These are phyloP conservation scores for Rhodotorula sp. DNA, from an alignment of 1,284 basidiomycete genomes.

Conservation along the genomic window DNA sequence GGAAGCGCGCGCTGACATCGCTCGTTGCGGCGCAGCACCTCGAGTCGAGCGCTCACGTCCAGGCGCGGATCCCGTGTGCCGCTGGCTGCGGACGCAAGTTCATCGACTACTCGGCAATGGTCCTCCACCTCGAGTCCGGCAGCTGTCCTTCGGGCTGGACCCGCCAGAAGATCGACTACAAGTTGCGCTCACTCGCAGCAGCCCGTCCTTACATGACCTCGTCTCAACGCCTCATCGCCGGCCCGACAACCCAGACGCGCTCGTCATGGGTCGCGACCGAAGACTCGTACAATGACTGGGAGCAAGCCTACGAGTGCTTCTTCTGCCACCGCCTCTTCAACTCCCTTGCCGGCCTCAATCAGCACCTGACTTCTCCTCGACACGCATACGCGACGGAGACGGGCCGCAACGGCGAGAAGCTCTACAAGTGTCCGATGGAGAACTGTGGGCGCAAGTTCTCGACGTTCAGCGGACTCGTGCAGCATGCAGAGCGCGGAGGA, in stretches of 20 bases:
- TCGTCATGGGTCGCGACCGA: not conserved
- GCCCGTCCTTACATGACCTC: slow-evolving; percentile 49
- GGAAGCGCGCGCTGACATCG: too few species aligned
- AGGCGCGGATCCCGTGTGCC: not conserved
- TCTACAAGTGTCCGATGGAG: slow-evolving; percentile 53
- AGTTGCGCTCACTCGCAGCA: slow-evolving; percentile 50
- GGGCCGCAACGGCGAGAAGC: slow-evolving; percentile 47
- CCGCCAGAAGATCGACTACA: slow-evolving; percentile 46
- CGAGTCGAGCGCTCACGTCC: slow-evolving; percentile 48
- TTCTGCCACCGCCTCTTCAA: slow-evolving; percentile 55
- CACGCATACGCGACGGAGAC: slow-evolving; percentile 40
- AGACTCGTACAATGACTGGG: not conserved
- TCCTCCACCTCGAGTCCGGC: slow-evolving; percentile 57
- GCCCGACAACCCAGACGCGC: slow-evolving; percentile 44
- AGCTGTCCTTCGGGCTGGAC: slow-evolving; percentile 50
- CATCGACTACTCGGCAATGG: slow-evolving; percentile 54
- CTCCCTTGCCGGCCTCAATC: slow-evolving; percentile 54
- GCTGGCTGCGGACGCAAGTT: slow-evolving; percentile 52
- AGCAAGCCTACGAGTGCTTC: slow-evolving; percentile 56
- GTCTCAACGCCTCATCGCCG: slow-evolving; percentile 44
- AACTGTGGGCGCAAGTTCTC: not conserved
- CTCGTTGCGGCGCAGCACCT: slow-evolving; percentile 38
- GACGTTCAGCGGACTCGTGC: slow-evolving; percentile 12
- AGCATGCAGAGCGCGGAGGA: slow-evolving; percentile 7
- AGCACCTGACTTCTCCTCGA: slow-evolving; percentile 58